Evolutionary conservation across 2,329 filamentous ascomycete species (phyloP), one percentile per base, ranked within the genome.

Genomic region (Pseudocercospora vitis): DNA sequence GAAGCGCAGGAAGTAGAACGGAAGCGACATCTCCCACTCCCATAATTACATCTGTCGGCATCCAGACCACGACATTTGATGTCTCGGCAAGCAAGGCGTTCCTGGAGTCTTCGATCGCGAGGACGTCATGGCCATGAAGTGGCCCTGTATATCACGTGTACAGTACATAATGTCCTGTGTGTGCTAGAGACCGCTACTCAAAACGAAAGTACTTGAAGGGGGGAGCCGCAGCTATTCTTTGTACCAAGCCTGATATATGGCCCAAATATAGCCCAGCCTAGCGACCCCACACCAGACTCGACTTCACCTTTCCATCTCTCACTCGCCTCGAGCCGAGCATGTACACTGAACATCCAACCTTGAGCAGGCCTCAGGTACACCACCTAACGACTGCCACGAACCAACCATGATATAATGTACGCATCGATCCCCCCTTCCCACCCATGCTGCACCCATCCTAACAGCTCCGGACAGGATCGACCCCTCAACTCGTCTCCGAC

Each of bases 1-100:
- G 77, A 86, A 90, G 74, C 82, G 92, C 67, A 81, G 90, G 71
- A 96, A 96, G 74, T 97, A 78, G 60, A 28, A 42, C 21, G 50
- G 44, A 55, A 33, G 35, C 16, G 21, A 19, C n/a, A 35, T 31
- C 45, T 29, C 40, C 46, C 29, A 9, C 35, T 21, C 37, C 19
- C 19, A 42, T 28, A 18, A 33, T 11, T 26, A 40, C 29, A 45
- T 46, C 28, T 37, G 26, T 16, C 24, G 23, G 42, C 14, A 11
- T 14, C 26, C 24, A 26, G 24, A 7, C 18, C 14, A 45, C 18
- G 42, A n/a, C n/a, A n/a, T n/a, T n/a, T n/a, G n/a, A 19, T 45
- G 42, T 18, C 16, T 7, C 24, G 26, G 42, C 42, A 19, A 45
- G 42, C 42, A 14, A 14, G 42, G 42, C 42, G 42, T 45, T 45